A percentile compares a stretch with the other conserved stretches of the same genome.
Evolutionary conservation across 345 rosid genomes (phyloP).

Genomic region (Salix brachista): DNA sequence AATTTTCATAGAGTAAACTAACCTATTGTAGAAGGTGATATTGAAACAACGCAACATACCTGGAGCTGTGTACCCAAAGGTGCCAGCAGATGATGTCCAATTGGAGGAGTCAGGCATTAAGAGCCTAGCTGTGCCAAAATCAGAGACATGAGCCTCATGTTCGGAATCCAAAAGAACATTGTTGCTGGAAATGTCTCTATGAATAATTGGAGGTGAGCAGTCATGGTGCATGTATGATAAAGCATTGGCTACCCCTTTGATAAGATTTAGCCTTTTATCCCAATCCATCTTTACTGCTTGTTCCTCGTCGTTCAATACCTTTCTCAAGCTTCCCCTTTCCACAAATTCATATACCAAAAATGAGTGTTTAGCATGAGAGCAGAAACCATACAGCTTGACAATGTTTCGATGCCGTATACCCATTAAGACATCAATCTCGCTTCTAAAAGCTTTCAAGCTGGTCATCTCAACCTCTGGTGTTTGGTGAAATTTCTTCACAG

Average conservation of each 20-base stretch:
- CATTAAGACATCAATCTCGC: background rate
- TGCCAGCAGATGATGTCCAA: conserved; percentile 6
- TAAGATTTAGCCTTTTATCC: conserved; percentile 6
- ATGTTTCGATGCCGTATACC: conserved; percentile 9
- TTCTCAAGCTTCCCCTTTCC: conserved; percentile 11
- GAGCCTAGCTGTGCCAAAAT: conserved; percentile 16
- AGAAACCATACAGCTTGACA: background rate
- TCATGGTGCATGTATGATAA: conserved; percentile 18
- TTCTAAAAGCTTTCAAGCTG: conserved; percentile 1
- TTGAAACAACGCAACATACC: background rate
- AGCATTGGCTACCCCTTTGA: conserved; percentile 8
- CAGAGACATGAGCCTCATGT: conserved; percentile 8
- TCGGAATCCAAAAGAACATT: conserved; percentile 12
- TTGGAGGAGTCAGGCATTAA: background rate
- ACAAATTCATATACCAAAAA: conserved; percentile 11
- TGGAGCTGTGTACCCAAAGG: conserved; percentile 19
- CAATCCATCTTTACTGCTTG: background rate
- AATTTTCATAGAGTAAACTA: too few relatives aligned
- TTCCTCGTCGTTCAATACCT: background rate
- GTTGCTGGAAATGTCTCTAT: conserved; percentile 14
- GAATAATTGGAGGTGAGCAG: conserved; percentile 4
- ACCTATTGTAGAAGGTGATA: background rate
- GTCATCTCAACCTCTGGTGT: background rate
- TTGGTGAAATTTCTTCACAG: conserved; percentile 12
- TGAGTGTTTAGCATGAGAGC: background rate